phyloP scores from a whole-genome alignment of 495 filamentous ascomycete genomes.

The Lasiosphaeria ovina region DNA sequence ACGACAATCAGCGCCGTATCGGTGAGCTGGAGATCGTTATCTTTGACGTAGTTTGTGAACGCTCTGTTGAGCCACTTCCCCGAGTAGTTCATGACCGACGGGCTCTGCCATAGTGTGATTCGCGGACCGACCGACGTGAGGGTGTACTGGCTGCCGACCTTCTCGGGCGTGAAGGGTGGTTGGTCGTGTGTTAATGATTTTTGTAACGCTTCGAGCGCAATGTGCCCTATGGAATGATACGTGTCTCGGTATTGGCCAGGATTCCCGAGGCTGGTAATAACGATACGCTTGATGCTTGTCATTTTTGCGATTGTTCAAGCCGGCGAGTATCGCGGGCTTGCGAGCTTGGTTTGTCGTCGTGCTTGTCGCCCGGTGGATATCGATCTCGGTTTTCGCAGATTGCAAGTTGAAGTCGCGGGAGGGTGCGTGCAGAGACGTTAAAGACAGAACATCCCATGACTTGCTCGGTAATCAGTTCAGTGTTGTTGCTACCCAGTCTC shows the following conservation, averaged over 20 bases:
- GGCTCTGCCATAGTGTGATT: constrained; percentile 67
- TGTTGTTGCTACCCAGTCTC: too few species aligned
- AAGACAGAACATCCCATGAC: constrained; percentile 7
- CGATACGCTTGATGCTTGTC: constrained; percentile 34
- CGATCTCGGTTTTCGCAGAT: too few species aligned
- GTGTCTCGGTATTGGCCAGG: constrained; percentile 59
- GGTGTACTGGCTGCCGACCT: constrained; percentile 40
- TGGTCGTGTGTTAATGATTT: constrained; percentile 42
- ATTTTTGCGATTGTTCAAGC: constrained; percentile 15
- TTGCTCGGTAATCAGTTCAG: too few species aligned
- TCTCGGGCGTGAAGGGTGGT: constrained; percentile 44
- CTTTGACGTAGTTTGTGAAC: constrained; percentile 40
- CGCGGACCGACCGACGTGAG: constrained; percentile 41
- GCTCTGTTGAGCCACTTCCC: constrained; percentile 53
- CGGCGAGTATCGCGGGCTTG: not conserved
- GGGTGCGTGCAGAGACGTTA: too few species aligned
- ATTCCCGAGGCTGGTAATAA: constrained; percentile 51
- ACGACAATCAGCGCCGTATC: constrained; percentile 63
- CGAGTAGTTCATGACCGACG: constrained; percentile 73
- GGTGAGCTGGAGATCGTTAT: constrained; percentile 24
- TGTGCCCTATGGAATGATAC: constrained; percentile 80
- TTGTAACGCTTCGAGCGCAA: constrained; percentile 57
- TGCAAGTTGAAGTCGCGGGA: constrained; percentile 16
- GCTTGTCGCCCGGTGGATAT: too few species aligned
- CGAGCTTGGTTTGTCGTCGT: too few species aligned